phyloP scores from a whole-genome alignment of 345 rosid species.

The Dimocarpus longan region DNA sequence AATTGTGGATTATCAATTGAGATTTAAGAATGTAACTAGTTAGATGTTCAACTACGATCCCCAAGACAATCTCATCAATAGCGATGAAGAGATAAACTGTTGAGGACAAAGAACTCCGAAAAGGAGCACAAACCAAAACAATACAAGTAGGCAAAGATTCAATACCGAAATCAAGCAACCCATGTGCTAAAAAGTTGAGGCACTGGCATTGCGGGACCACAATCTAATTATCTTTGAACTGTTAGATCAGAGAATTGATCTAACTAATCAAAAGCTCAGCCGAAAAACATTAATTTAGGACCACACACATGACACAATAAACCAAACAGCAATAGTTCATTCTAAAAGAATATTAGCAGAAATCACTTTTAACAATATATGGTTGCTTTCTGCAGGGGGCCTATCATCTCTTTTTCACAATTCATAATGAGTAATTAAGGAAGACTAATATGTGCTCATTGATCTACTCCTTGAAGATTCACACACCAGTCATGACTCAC shows the following conservation, averaged over 20 bases:
- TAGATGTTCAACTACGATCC: too few species aligned
- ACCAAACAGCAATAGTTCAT: not conserved
- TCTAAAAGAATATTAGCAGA: too few species aligned
- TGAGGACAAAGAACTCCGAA: not conserved
- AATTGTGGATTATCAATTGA: too few species aligned
- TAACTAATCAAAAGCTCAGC: not conserved
- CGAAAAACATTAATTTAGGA: not conserved
- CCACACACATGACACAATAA: not conserved
- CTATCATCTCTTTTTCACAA: not conserved
- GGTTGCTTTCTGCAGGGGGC: not conserved
- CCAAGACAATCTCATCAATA: not conserved
- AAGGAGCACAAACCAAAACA: not conserved
- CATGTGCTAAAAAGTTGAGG: slow-evolving; percentile 15
- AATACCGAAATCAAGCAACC: not conserved
- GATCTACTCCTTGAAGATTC: too few species aligned
- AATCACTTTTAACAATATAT: not conserved
- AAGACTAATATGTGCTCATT: too few species aligned
- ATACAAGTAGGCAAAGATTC: not conserved
- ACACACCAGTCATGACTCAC: too few species aligned
- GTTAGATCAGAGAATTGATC: not conserved
- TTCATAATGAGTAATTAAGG: not conserved
- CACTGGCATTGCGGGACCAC: slow-evolving; percentile 8
- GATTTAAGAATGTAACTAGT: too few species aligned
- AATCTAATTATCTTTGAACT: not conserved
- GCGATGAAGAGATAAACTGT: not conserved